Evolutionary conservation across 371 early-diverging fungal genomes (phyloP), one percentile per base, ranked within the genome.

Genomic region (Lichtheimia ramosa): DNA sequence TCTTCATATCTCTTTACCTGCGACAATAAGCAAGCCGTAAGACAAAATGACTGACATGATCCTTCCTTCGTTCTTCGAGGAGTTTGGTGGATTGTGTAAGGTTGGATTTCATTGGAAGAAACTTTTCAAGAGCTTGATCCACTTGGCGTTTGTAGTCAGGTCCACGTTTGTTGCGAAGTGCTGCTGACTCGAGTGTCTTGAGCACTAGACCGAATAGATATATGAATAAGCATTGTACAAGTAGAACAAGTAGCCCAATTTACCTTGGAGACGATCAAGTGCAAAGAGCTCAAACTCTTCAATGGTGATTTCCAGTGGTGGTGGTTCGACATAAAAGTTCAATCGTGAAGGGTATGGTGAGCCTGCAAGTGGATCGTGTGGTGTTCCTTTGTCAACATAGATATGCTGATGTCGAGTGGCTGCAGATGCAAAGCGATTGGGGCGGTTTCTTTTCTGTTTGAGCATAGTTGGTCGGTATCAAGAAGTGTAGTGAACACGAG

Each of bases 31-130:
- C 97, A 56, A 98, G 81, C 27, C 96, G 85, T 24, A 98, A 74
- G 23, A 98, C 92, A 75, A 90, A 97, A 67, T 98, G 99, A 54
- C 91, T 90, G 50, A 96, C 77, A 53, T 94, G 90, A 83, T 98
- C 99, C 73, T 94, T 94, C 43, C 89, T 75, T 46, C 98, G 86
- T 66, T 98, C 89, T 21, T 80, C 79, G 53, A 82, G 72, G 8
- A 89, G 48, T 54, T 66, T 65, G 18, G 66, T 63, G 52, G 78
- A 59, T 66, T 61, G 65, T 1, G 77, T 61, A 41, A 73, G 53
- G 59, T 84, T 85, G 7, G 82, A 65, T 53, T 76, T 77, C 41
- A 92, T 69, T 3, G 93, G 94, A 63, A 96, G 74, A 63, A 89
- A 79, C 62, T 86, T 76, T 1, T 80, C 82, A 28, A 87, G 63